A percentile compares a stretch with the other conserved stretches of the same genome.
These are phyloP conservation scores for Tillandsia fasciculata DNA, from an alignment of 176 grass and related monocot species.

Conservation along the genomic window DNA sequence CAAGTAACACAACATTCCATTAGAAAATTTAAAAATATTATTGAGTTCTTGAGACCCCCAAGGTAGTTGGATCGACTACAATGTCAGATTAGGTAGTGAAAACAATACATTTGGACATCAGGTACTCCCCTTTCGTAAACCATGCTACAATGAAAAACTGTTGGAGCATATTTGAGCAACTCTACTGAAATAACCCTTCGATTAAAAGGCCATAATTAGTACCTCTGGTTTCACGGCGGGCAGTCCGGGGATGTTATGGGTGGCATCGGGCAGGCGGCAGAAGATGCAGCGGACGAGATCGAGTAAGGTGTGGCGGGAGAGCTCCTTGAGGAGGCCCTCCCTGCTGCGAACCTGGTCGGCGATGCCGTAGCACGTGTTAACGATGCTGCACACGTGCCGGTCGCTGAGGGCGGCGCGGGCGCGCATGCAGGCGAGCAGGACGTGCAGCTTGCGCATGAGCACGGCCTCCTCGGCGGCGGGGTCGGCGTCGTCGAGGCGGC, in stretches of 20 bases:
- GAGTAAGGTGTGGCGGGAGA: constrained; percentile 71
- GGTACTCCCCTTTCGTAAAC: no score
- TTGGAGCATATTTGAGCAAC: no score
- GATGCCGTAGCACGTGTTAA: constrained; percentile 89
- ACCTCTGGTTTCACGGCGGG: constrained; percentile 53
- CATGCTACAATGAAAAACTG: no score
- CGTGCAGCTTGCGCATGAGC: constrained; percentile 73
- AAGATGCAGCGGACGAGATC: constrained; percentile 65
- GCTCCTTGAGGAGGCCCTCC: constrained; percentile 77
- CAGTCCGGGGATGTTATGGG: constrained; percentile 11
- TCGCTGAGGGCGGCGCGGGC: constrained; percentile 46
- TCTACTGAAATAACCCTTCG: no score
- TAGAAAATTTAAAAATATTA: no score
- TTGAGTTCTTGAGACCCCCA: no score
- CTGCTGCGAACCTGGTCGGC: constrained; percentile 66
- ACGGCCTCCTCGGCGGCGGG: constrained; percentile 65
- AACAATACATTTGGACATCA: no score
- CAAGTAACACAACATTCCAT: background rate
- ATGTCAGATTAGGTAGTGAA: no score
- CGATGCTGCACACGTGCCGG: constrained; percentile 87
- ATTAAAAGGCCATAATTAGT: background rate
- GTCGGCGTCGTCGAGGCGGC: constrained; percentile 76
- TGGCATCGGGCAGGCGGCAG: constrained; percentile 36
- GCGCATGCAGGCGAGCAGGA: constrained; percentile 64
- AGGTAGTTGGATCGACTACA: no score